Evolutionary conservation across 768 basidiomycete species (phyloP).

Genomic region (Agaricus bisporus): DNA sequence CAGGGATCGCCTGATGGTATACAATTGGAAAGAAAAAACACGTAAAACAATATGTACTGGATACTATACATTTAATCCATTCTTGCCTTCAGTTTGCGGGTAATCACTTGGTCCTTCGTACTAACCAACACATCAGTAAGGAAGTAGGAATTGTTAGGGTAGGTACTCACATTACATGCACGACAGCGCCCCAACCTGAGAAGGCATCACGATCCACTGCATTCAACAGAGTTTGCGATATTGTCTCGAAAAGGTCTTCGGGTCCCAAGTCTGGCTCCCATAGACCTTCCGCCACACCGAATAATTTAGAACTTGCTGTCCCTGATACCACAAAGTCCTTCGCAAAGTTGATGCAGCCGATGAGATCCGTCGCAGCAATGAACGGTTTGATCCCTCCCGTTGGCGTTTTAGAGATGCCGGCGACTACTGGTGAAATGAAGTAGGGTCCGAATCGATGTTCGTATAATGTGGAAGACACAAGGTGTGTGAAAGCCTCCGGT

Average conservation of each 20-base stretch:
- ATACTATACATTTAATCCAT: constrained; percentile 64
- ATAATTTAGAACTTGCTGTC: constrained; percentile 87
- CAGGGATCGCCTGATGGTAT: neutral
- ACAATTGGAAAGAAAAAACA: constrained; percentile 2
- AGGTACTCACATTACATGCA: constrained; percentile 82
- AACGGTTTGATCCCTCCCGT: constrained; percentile 79
- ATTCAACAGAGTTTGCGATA: constrained; percentile 92
- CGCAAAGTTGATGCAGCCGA: constrained; percentile 88
- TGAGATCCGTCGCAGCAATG: constrained; percentile 92
- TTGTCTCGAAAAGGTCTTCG: constrained; percentile 97
- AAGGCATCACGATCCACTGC: constrained; percentile 94
- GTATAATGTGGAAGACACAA: constrained; percentile 93
- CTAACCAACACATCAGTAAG: constrained; percentile 26
- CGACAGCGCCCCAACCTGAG: constrained; percentile 95
- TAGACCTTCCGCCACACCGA: constrained; percentile 94
- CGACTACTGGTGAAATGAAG: constrained; percentile 95
- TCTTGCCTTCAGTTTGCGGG: constrained; percentile 81
- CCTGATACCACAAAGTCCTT: constrained; percentile 98
- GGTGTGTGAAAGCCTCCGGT: constrained; percentile 92
- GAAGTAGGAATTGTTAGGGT: neutral
- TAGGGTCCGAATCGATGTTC: constrained; percentile 95
- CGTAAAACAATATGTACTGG: constrained; percentile 2
- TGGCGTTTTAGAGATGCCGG: constrained; percentile 74
- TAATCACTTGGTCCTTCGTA: constrained; percentile 70
- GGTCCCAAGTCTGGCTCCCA: constrained; percentile 98